Conservation (phyloP, 1,284 basidiomycete genomes). For the Neotropicomus parvogracilis region DNA sequence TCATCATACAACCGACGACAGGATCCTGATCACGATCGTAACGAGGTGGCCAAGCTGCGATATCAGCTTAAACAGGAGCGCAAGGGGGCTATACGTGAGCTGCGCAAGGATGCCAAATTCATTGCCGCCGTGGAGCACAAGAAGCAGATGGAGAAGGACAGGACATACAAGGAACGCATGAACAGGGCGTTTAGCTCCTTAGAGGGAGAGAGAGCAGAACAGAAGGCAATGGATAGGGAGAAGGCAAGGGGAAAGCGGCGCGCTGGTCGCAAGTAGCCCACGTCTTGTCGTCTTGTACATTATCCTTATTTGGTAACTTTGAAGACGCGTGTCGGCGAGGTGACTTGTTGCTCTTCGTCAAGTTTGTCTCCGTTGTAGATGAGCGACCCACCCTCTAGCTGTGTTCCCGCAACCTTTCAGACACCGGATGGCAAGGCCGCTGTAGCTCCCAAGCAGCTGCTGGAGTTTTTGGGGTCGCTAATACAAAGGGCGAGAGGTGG, state of each 20-base stretch:
- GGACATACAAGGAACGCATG: conserved; percentile 74
- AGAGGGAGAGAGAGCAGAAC: conserved; percentile 89
- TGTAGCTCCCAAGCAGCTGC: conserved; percentile 43
- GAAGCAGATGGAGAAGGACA: conserved; percentile 83
- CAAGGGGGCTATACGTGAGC: conserved; percentile 95
- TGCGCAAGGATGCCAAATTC: conserved; percentile 94
- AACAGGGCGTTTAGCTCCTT: conserved; percentile 80
- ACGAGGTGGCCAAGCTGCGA: conserved; percentile 83
- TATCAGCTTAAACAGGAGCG: conserved; percentile 92
- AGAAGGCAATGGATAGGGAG: conserved; percentile 88
- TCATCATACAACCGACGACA: conserved; percentile 79
- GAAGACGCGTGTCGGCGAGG: conserved; percentile 6
- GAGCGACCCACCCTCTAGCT: conserved; percentile 26
- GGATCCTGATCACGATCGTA: conserved; percentile 92
- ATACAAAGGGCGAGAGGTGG: conserved; percentile 34
- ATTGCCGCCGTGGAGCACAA: conserved; percentile 84
- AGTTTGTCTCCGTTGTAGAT: conserved; percentile 9
- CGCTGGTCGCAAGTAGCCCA: conserved; percentile 58
- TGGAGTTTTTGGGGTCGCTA: conserved; percentile 43
- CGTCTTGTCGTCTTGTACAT: background rate
- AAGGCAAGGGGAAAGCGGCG: conserved; percentile 76
- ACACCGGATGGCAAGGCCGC: conserved; percentile 33
- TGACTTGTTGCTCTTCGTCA: conserved; percentile 6
- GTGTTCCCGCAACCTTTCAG: conserved; percentile 40
- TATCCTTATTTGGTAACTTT: conserved; percentile 14